Evolutionary conservation across 495 filamentous ascomycete genomes (phyloP).

Genomic region (Podospora sp.): DNA sequence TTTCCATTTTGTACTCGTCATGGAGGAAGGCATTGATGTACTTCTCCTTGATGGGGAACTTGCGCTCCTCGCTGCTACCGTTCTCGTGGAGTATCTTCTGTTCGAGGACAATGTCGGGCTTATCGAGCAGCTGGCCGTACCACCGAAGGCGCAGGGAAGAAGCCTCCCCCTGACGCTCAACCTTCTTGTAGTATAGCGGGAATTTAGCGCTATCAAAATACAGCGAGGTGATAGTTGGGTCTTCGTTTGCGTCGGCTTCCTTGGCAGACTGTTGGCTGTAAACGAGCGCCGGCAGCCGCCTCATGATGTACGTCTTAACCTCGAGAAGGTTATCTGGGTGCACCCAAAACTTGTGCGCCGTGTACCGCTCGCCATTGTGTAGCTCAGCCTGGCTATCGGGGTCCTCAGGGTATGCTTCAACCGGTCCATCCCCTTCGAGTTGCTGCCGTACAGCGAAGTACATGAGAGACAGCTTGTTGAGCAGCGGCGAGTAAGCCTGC

Average conservation of each 20-base stretch:
- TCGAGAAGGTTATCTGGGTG: slow-evolving; percentile 93
- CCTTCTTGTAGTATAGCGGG: slow-evolving; percentile 80
- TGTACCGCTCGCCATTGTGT: slow-evolving; percentile 68
- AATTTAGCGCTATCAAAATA: slow-evolving; percentile 93
- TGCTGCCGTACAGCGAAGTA: slow-evolving; percentile 90
- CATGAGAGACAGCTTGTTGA: slow-evolving; percentile 91
- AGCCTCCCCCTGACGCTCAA: slow-evolving; percentile 73
- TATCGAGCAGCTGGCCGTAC: slow-evolving; percentile 81
- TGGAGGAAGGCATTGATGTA: slow-evolving; percentile 88
- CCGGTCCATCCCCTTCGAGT: slow-evolving; percentile 54
- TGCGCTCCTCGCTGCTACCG: slow-evolving; percentile 72
- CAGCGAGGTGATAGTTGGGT: slow-evolving; percentile 90
- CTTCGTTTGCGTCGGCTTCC: slow-evolving; percentile 70
- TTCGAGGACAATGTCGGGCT: slow-evolving; percentile 79
- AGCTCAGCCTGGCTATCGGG: slow-evolving; percentile 45
- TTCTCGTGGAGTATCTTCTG: slow-evolving; percentile 83
- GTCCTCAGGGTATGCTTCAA: slow-evolving; percentile 36
- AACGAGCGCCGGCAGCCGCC: slow-evolving; percentile 84
- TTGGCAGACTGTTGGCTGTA: slow-evolving; percentile 87
- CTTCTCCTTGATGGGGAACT: slow-evolving; percentile 87
- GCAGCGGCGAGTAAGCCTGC: slow-evolving; percentile 80
- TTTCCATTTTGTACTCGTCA: slow-evolving; percentile 90
- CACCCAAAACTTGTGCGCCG: slow-evolving; percentile 98
- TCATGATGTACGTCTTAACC: slow-evolving; percentile 91
- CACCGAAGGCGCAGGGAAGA: slow-evolving; percentile 85